Evolutionary conservation across 2,329 filamentous ascomycete species (phyloP), one percentile per base, ranked within the genome.

Genomic region (Sporothrix variecibatus): DNA sequence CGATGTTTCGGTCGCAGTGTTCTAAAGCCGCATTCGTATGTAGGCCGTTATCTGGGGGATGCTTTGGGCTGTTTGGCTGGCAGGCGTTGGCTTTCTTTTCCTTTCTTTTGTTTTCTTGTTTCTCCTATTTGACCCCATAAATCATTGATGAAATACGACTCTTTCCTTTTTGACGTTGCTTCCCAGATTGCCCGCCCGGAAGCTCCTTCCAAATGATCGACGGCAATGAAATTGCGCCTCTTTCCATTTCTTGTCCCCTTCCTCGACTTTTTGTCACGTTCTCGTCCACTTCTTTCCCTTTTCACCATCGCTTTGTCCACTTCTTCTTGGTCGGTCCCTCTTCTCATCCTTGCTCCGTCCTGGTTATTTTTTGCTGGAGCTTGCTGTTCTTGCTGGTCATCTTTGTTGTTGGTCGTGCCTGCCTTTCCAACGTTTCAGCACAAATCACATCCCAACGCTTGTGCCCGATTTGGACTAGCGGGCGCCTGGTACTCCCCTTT

Each of bases 391-490:
- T 26, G 51, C 23, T 56, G n/a, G 31, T n/a, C 60, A 56, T 28
- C 34, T 8, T 34, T 34, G 17, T 15, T n/a, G 46, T 49, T 69
- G 49, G 60, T 67, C 23, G 60, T 64, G 65, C 53, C 71, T 56
- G 56, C 23, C 26, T 38, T 51, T 75, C 74, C 60, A 71, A 72
- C 70, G 75, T 76, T 76, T 75, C 73, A 75, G 71, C 72, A 76
- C 60, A 20, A 64, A 74, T 73, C 72, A 73, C 74, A 75, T 72
- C 8, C 58, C 40, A 64, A 46, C 75, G 58, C 72, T 76, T 72
- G 58, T 23, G 20, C 70, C 60, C 7, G 38, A 68, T 53, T 38
- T 3, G 72, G 67, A 2, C 31, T 75, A 75, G 74, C 56, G 43
- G 11, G 17, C 12, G 9, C 26, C 43, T 53, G 23, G 56, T 62